A percentile compares a stretch with the other conserved stretches of the same genome.
Evolutionary conservation across 768 basidiomycete species (phyloP).

Genomic region (Mrakia gelida): DNA sequence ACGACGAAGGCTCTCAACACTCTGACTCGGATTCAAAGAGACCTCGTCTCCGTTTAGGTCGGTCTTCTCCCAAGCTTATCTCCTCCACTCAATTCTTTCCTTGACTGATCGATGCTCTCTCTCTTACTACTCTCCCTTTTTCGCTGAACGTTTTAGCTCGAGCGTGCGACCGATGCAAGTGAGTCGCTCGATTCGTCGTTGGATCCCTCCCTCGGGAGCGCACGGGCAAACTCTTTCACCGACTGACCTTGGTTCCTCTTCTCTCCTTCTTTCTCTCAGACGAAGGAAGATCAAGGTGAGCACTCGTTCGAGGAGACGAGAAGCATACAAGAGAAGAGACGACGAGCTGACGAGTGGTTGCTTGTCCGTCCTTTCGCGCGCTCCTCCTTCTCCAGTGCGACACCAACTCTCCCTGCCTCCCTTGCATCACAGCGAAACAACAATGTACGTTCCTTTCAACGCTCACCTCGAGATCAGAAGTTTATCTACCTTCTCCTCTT

Average conservation of each 20-base stretch:
- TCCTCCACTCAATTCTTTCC: neutral
- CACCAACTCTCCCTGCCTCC: conserved; percentile 29
- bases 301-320: neutral
- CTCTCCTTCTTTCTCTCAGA: neutral
- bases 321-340: too few relatives aligned
- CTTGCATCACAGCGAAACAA: conserved; percentile 26
- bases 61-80: neutral
- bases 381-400: conserved; percentile 24
- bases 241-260: neutral
- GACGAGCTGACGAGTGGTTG: neutral
- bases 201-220: neutral
- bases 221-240: too few relatives aligned
- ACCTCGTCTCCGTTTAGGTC: conserved; percentile 40
- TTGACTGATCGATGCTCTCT: neutral
- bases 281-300: conserved; percentile 33
- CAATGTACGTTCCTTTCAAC: conserved; percentile 12
- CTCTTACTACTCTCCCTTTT: neutral
- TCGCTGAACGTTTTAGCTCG: neutral
- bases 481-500: neutral
- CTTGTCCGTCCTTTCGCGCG: neutral
- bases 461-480: neutral
- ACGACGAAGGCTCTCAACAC: conserved; percentile 26
- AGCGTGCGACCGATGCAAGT: conserved; percentile 33
- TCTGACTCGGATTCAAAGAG: conserved; percentile 36
- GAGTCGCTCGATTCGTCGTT: neutral